Base-by-base conservation (phyloP, 2,329 filamentous ascomycete genomes). In the Diaporthe helianthi region DNA sequence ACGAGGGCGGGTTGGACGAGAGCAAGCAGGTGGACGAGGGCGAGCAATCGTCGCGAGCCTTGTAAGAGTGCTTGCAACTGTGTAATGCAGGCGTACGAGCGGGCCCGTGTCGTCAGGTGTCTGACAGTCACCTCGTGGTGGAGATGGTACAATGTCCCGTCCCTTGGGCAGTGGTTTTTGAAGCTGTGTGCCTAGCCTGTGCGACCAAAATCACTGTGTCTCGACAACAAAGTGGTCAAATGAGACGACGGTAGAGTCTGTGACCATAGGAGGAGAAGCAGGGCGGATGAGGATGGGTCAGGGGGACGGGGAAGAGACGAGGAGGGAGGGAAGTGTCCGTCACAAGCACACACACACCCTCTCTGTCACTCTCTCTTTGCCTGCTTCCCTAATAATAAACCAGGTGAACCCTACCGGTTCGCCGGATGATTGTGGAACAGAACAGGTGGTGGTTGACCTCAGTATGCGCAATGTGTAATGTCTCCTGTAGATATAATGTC, bases 81-180 rank as follows among this genome's bases (percentile, higher is more conserved):
- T 13, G 36, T 33, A 29, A 19, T 44, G 54, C 36, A 58, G 36
- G 54, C 54, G 54, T 58, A 58, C 54, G 54, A 58, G 54, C 54
- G 54, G 24, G 54, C 54, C 54, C 54, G 54, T 44, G 54, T 44
- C 54, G 54, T 36, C 54, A 26, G 54, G 36, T 44, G 54, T 29
- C 38, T 60, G 54, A 60, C 54, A 26, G 54, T 33, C 19, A 47
- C 41, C 41, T 47, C 41, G 58, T 61, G 26, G 58, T 61, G 26
- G 41, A 13, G n/a, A 47, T 61, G 22, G 54, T 44, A 60, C 54
- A 60, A 60, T 17, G 54, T 60, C 24, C 36, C 24, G 36, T 60
- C 10, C 36, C 36, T 36, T 44, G 54, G 54, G 55, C 38, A 46
- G 41, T 22, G 36, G n/a, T n/a, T n/a, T n/a, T n/a, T n/a, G 55